phyloP scores from a whole-genome alignment of 805 yeast genomes.

The Cyberlindnera sargentensis region DNA sequence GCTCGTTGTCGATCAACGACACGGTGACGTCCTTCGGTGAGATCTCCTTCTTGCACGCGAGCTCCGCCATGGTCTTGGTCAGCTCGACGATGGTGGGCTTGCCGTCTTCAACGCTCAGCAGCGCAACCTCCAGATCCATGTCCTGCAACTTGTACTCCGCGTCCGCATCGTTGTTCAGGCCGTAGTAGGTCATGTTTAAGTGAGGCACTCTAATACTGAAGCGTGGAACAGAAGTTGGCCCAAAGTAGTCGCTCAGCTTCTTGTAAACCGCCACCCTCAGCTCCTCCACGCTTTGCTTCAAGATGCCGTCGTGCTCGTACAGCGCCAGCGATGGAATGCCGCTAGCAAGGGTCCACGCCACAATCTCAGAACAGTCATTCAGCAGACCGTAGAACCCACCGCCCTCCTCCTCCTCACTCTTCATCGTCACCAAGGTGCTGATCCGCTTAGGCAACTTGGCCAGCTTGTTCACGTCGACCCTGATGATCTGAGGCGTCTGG shows the following conservation, averaged over 20 bases:
- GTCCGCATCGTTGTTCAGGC: conserved; percentile 28
- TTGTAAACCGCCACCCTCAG: conserved; percentile 49
- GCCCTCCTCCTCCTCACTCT: conserved; percentile 74
- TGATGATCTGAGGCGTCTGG: conserved; percentile 76
- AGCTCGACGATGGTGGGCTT: conserved; percentile 84
- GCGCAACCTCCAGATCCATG: conserved; percentile 52
- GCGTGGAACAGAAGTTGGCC: conserved; percentile 57
- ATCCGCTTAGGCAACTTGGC: conserved; percentile 72
- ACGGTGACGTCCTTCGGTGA: conserved; percentile 62
- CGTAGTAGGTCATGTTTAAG: conserved; percentile 41
- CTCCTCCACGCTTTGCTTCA: conserved; percentile 49
- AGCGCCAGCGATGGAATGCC: conserved; percentile 68
- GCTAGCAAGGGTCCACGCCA: conserved; percentile 87
- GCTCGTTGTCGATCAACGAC: conserved; percentile 66
- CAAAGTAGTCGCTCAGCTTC: conserved; percentile 66
- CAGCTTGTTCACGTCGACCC: conserved; percentile 70
- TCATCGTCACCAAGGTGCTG: conserved; percentile 68
- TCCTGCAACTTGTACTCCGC: conserved; percentile 27
- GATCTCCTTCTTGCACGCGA: conserved; percentile 56
- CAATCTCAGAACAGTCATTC: conserved; percentile 67
- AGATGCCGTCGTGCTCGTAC: conserved; percentile 72
- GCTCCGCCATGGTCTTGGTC: conserved; percentile 77
- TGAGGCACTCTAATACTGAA: conserved; percentile 65
- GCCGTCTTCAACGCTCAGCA: conserved; percentile 77
- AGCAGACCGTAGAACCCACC: conserved; percentile 83